Evolutionary conservation across 1,139 yeast genomes (phyloP).

Genomic region (Taphrina confusa): DNA sequence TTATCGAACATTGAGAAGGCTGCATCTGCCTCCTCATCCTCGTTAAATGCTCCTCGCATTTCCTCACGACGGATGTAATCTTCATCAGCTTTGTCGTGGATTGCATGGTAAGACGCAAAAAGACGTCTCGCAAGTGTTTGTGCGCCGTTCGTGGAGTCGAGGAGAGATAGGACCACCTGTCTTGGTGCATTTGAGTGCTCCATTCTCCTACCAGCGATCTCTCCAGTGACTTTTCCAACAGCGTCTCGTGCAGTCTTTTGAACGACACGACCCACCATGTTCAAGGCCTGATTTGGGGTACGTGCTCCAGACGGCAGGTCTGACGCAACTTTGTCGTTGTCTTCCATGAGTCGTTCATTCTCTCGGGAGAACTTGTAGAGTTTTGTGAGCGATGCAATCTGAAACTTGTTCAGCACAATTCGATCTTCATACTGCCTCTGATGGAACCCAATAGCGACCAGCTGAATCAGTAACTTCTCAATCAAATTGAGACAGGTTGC

Average conservation of each 20-base stretch:
- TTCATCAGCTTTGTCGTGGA: conserved; percentile 47
- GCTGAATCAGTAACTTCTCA: conserved; percentile 49
- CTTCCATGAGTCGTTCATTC: conserved; percentile 27
- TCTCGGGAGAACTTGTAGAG: conserved; percentile 47
- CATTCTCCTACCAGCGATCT: conserved; percentile 40
- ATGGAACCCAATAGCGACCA: conserved; percentile 51
- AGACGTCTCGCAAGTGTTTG: conserved; percentile 49
- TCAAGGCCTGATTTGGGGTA: conserved; percentile 29
- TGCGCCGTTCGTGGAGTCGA: conserved; percentile 45
- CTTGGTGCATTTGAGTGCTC: conserved; percentile 42
- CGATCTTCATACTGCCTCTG: conserved; percentile 49
- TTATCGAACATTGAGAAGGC: conserved; percentile 47
- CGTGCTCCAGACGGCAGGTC: conserved; percentile 20
- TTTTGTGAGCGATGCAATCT: conserved; percentile 45
- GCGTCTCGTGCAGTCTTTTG: conserved; percentile 43
- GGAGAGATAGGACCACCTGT: conserved; percentile 47
- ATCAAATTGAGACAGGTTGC: conserved; percentile 47
- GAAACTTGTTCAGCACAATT: conserved; percentile 48
- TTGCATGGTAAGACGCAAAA: conserved; percentile 46
- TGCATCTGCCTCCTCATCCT: conserved; percentile 46
- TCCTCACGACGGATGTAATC: conserved; percentile 47
- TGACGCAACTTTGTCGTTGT: conserved; percentile 42
- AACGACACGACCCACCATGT: conserved; percentile 31
- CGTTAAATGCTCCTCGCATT: conserved; percentile 39
- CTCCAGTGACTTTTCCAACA: conserved; percentile 46